Evolutionary conservation across 768 basidiomycete species (phyloP).

Genomic region (Leucosporidium creatinivorum): DNA sequence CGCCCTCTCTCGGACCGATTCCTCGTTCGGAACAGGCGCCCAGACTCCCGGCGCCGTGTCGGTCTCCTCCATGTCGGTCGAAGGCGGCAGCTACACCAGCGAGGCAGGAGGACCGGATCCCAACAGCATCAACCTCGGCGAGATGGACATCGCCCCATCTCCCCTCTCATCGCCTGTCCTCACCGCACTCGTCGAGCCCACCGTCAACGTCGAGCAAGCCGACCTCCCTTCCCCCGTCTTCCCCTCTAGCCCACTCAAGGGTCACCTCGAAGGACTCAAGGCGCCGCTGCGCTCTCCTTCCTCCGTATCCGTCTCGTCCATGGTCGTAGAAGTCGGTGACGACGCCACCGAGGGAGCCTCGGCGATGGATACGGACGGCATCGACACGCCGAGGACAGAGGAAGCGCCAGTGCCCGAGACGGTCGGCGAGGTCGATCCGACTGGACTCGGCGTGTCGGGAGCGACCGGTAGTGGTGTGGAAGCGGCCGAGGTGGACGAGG

Average conservation of each 20-base stretch:
- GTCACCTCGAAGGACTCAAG: conserved; percentile 2
- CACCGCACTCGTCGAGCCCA: background rate
- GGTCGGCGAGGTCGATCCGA: background rate
- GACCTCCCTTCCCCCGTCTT: conserved; percentile 1
- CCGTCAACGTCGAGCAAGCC: background rate
- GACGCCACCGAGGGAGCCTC: background rate
- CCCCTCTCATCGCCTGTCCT: background rate
- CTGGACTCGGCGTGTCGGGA: too few species aligned
- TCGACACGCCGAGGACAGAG: background rate
- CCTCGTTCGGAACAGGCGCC: background rate
- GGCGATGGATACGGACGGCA: background rate
- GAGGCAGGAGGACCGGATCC: conserved; percentile 3
- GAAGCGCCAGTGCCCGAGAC: conserved; percentile 1
- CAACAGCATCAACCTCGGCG: background rate
- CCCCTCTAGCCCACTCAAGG: background rate
- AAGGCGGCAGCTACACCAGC: conserved; percentile 19
- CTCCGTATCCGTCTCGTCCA: conserved; percentile 17
- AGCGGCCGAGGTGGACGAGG: background rate
- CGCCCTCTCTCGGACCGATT: background rate
- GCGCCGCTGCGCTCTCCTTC: conserved; percentile 7
- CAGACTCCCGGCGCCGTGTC: conserved; percentile 22
- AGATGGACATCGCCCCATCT: conserved; percentile 3
- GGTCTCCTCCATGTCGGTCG: conserved; percentile 24
- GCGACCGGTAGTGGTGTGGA: background rate
- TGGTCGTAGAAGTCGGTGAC: conserved; percentile 16